phyloP scores from a whole-genome alignment of 306 rosid species.

The Dalbergia cochinchinensis region DNA sequence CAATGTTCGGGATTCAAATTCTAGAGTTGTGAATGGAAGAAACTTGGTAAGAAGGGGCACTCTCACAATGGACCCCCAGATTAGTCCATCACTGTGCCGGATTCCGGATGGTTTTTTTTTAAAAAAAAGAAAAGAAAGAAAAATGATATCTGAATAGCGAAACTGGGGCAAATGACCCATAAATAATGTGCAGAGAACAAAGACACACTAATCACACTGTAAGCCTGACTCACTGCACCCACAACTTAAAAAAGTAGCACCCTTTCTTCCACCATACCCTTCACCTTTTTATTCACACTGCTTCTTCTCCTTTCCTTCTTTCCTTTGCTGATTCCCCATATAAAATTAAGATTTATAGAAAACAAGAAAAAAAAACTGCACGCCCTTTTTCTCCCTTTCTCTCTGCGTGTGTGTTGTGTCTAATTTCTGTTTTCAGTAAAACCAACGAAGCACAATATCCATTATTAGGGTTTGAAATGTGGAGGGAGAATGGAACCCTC shows the following conservation, averaged over 20 bases:
- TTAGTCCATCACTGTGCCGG: too few relatives aligned
- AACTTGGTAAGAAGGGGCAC: too few relatives aligned
- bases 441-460: neutral
- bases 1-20: too few relatives aligned
- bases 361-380: too few relatives aligned
- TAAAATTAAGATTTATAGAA: neutral
- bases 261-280: neutral
- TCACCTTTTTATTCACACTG: conserved; percentile 46
- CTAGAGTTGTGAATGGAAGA: too few relatives aligned
- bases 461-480: conserved; percentile 98
- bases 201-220: neutral
- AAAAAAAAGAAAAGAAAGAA: too few relatives aligned
- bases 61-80: too few relatives aligned
- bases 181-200: neutral
- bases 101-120: too few relatives aligned
- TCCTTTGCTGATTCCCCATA: conserved; percentile 37
- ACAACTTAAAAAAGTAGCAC: conserved; percentile 35
- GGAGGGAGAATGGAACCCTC: conserved; percentile 82
- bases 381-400: neutral
- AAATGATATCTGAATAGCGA: neutral
- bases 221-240: neutral
- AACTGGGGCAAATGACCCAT: neutral
- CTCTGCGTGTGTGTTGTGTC: neutral
- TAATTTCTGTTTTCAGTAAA: neutral
- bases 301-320: conserved; percentile 21